Base-by-base conservation (phyloP, 805 yeast species). In the Candida awuae region DNA sequence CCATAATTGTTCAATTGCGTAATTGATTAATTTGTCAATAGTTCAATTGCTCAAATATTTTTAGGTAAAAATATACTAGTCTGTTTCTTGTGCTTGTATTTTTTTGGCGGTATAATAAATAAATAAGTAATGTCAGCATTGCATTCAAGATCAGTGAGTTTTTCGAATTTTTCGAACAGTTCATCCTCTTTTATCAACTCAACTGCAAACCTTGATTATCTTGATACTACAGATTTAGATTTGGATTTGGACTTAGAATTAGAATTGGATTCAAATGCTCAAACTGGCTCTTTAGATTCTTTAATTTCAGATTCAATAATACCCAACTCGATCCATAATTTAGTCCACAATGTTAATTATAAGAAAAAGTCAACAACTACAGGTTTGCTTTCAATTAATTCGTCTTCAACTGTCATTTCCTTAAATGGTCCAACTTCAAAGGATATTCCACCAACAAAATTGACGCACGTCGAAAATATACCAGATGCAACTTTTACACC, bases 401-500 rank as follows among this genome's bases (percentile, higher is more conserved):
- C 62, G 36, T 56, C 62, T 9, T 68, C 75, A 0, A 55, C 64
- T 6, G 68, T 68, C 8, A 57, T 73, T 23, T 70, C 70, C 47
- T 54, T 81, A 19, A 65, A 65, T 29, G 70, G 75, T 7, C 97
- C 98, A 0, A 80, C 95, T 0, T 66, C 73, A 2, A 69, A 71
- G 35, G 97, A 92, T 52, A 90, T 90, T 9, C 95, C 97, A 0
- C 86, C 80, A 18, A 80, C 86, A 9, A 76, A 71, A 34, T 63
- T 90, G 29, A 64, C 80, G 4, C 74, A 73, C 23, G 55, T 78
- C 4, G 65, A 65, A 16, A 67, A 64, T 35, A 67, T 71, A 6
- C 59, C 70, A 43, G 62, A 66, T 29, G 54, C 62, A 1, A 64
- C 61, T 18, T 63, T 80, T 32, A 62, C 58, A 14, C 49, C 59